These are phyloP conservation scores for Aspergillus flavus DNA, from an alignment of 2,329 filamentous ascomycete species.

Conservation along the genomic window DNA sequence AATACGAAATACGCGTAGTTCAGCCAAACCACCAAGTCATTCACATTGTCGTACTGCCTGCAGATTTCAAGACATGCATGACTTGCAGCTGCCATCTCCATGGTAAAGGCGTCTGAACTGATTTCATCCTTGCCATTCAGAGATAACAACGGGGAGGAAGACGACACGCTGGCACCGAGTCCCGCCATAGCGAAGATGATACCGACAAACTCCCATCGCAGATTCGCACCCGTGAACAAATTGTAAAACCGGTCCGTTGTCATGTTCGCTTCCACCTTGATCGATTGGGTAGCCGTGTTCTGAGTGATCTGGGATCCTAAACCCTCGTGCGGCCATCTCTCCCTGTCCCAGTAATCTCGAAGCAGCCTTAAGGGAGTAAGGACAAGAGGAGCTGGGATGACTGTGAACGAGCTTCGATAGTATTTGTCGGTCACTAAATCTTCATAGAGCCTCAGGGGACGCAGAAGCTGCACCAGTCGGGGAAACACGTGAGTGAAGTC, in stretches of 20 bases:
- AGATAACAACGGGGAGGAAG: not conserved
- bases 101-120: slow-evolving; percentile 3
- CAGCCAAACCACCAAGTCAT: slow-evolving; percentile 6
- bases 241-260: slow-evolving; percentile 8
- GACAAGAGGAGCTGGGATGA: slow-evolving; percentile 6
- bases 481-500: not conserved
- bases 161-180: not conserved
- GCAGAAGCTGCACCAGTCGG: slow-evolving; percentile 7
- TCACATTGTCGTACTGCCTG: slow-evolving; percentile 9
- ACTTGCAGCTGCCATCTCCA: slow-evolving; percentile 10
- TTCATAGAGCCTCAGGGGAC: not conserved
- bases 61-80: slow-evolving; percentile 8
- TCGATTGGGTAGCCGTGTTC: not conserved
- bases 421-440: slow-evolving; percentile 7
- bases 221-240: slow-evolving; percentile 5
- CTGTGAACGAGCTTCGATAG: not conserved
- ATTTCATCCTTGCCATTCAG: not conserved
- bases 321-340: not conserved
- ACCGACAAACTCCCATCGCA: slow-evolving; percentile 11
- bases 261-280: not conserved
- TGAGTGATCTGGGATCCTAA: slow-evolving; percentile 1
- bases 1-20: slow-evolving; percentile 6
- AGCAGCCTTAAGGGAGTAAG: not conserved
- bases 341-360: not conserved
- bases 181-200: slow-evolving; percentile 6